Percentiles rank a stretch among this genome's conserved stretches.
These are phyloP conservation scores for Alternaria gaisen DNA, from an alignment of 2,329 filamentous ascomycete genomes.

Conservation along the genomic window DNA sequence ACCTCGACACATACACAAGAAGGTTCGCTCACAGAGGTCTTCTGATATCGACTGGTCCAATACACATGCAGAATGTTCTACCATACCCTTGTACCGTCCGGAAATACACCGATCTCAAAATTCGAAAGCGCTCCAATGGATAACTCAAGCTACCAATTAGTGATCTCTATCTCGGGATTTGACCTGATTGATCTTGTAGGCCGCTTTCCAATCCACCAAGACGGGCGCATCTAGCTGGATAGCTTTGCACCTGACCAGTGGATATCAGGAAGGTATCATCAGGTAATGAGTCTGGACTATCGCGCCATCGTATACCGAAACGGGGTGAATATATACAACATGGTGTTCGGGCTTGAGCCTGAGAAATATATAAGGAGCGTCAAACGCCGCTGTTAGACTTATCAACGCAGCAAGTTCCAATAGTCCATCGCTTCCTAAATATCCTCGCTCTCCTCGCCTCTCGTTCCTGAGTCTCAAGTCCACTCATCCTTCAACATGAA, in stretches of 20 bases:
- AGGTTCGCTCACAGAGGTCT: neutral
- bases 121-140: neutral
- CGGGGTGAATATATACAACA: neutral
- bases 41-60: neutral
- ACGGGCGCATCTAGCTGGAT: neutral
- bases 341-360: neutral
- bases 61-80: neutral
- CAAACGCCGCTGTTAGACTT: neutral
- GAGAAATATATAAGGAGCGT: neutral
- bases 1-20: neutral
- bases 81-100: neutral
- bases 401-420: neutral
- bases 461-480: neutral
- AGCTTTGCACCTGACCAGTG: slow-evolving; percentile 1
- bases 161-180: neutral
- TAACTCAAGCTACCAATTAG: neutral
- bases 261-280: slow-evolving; percentile 9
- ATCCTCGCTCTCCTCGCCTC: neutral
- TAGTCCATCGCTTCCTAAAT: neutral
- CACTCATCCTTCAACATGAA: slow-evolving; percentile 18
- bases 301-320: neutral
- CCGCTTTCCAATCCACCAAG: neutral
- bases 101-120: neutral
- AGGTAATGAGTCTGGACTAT: neutral
- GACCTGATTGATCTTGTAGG: neutral